Evolutionary conservation across 192 early-diverging fungal species (phyloP).

Genomic region (Entrophospora sp.): DNA sequence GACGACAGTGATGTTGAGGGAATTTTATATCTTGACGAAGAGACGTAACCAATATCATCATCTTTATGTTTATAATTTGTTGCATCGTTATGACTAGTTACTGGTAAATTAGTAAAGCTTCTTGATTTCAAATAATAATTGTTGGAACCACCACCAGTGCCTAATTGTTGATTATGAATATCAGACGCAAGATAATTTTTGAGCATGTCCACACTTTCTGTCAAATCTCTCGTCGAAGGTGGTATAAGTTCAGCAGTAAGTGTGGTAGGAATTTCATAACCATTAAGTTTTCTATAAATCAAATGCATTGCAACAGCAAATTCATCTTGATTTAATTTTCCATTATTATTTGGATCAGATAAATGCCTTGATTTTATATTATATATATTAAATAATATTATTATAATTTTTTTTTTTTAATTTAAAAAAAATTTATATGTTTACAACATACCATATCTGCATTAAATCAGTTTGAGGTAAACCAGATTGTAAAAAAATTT

Average conservation of each 20-base stretch:
- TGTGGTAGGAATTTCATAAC: conserved; percentile 64
- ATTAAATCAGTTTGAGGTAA: conserved; percentile 58
- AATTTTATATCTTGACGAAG: conserved; percentile 25
- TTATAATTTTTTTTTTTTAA: not conserved
- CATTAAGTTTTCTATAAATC: conserved; percentile 80
- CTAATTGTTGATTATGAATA: conserved; percentile 29
- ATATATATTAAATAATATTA: conserved; percentile 6
- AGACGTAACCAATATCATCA: conserved; percentile 35
- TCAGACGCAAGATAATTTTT: conserved; percentile 59
- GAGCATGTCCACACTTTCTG: conserved; percentile 51
- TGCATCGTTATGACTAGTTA: conserved; percentile 5
- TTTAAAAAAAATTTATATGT: not conserved
- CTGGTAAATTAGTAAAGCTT: conserved; percentile 8
- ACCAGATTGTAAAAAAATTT: conserved; percentile 68
- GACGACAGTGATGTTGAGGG: not conserved
- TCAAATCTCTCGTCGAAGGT: conserved; percentile 74
- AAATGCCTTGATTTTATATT: conserved; percentile 43
- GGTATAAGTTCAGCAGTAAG: conserved; percentile 83
- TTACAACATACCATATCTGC: conserved; percentile 58
- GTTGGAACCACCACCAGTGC: conserved; percentile 22
- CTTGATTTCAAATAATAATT: conserved; percentile 19
- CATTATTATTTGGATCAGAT: conserved; percentile 69
- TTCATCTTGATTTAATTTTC: conserved; percentile 89
- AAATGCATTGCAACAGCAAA: conserved; percentile 97
- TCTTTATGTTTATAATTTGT: conserved; percentile 13